These are phyloP conservation scores for Pachysandra terminalis DNA, from an alignment of 164 flowering plant species.

Conservation along the genomic window DNA sequence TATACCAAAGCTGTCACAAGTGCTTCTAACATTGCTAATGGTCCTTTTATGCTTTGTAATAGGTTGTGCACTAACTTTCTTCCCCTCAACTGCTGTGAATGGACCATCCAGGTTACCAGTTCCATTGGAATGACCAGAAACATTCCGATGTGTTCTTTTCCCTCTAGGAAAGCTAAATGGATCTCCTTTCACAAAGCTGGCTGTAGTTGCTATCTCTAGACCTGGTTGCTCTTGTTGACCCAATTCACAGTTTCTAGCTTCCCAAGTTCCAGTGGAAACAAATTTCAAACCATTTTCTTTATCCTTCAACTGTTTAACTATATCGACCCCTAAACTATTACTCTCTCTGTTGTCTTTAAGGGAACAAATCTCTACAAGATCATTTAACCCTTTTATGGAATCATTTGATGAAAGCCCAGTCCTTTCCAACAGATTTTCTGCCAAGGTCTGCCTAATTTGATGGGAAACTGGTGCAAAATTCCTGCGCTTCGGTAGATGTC, in stretches of 20 bases:
- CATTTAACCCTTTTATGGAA: constrained; percentile 12
- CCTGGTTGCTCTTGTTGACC: constrained; percentile 15
- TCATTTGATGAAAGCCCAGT: too few relatives aligned
- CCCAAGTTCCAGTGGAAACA: constrained; percentile 9
- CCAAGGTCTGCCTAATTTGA: constrained; percentile 42
- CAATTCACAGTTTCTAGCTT: constrained; percentile 10
- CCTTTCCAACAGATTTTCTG: constrained; percentile 11
- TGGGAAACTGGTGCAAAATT: constrained; percentile 38
- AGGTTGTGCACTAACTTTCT: constrained; percentile 17
- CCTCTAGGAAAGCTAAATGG: constrained; percentile 27
- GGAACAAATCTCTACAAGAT: constrained; percentile 7
- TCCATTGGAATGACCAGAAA: constrained; percentile 14
- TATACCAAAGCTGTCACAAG: too few relatives aligned
- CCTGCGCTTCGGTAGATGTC: constrained; percentile 16
- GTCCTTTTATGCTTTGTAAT: constrained; percentile 17
- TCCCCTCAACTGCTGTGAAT: constrained; percentile 7
- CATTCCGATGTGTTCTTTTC: constrained; percentile 33
- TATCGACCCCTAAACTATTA: constrained; percentile 2
- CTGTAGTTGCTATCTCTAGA: constrained; percentile 1
- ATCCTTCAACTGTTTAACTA: constrained; percentile 1
- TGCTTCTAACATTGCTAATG: constrained; percentile 5
- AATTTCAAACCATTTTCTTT: constrained; percentile 10
- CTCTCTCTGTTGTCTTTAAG: constrained; percentile 12
- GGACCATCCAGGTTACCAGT: constrained; percentile 14
- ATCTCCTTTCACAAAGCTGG: constrained; percentile 5